Evolutionary conservation across 257 asterid genomes (phyloP).

Genomic region (Solanum chilense): DNA sequence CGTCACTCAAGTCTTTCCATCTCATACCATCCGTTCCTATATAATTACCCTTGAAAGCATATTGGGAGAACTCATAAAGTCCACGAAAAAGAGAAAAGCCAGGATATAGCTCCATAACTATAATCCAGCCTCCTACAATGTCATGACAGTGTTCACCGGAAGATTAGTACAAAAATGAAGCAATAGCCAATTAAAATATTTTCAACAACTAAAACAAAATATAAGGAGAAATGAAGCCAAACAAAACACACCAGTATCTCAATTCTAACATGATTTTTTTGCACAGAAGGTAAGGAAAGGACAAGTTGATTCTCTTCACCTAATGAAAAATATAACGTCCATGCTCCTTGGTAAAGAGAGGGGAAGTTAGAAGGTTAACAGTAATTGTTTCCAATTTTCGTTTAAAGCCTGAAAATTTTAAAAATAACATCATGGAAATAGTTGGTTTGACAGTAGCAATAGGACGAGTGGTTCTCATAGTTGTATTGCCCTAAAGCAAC

Average conservation of each 20-base stretch:
- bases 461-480: not conserved
- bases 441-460: not conserved
- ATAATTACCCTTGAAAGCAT: conserved; percentile 51
- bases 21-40: conserved; percentile 91
- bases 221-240: not conserved
- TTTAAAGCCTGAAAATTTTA: not conserved
- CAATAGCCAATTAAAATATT: not conserved
- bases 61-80: conserved; percentile 71
- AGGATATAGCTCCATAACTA: conserved; percentile 84
- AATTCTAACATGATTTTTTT: not conserved
- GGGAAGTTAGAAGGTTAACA: not conserved
- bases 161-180: not conserved
- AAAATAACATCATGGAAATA: not conserved
- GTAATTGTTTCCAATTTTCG: not conserved
- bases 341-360: not conserved
- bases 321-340: not conserved
- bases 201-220: not conserved
- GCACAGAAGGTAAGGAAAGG: not conserved
- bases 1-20: conserved; percentile 67
- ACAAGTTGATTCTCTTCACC: not conserved
- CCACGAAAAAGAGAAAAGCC: conserved; percentile 92
- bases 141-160: conserved; percentile 1
- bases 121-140: conserved; percentile 66
- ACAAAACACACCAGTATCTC: not conserved
- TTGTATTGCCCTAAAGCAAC: not conserved